phyloP scores from a whole-genome alignment of 306 rosid genomes.

The Cicer arietinum region DNA sequence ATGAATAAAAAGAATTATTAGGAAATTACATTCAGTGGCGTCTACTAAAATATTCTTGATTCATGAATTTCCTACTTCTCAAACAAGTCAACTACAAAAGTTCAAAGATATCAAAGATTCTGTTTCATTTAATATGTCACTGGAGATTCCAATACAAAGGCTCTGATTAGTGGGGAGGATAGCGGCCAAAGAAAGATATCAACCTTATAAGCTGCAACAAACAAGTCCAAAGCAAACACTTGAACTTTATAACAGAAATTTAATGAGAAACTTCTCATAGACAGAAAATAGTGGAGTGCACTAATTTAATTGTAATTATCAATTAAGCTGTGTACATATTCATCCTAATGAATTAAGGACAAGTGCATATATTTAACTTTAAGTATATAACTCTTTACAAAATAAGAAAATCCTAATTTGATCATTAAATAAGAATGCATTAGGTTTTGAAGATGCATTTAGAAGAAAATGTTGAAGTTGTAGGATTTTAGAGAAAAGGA shows the following conservation, averaged over 20 bases:
- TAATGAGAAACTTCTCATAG: conserved; percentile 2
- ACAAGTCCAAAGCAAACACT: conserved; percentile 29
- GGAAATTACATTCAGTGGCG: conserved; percentile 4
- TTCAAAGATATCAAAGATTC: conserved; percentile 20
- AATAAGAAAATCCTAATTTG: conserved; percentile 25
- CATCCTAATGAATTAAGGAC: conserved; percentile 29
- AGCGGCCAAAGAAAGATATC: conserved; percentile 5
- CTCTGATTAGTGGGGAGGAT: conserved; percentile 17
- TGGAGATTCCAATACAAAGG: conserved; percentile 11
- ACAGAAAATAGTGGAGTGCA: conserved; percentile 13
- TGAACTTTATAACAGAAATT: conserved; percentile 23
- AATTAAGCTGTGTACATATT: background rate
- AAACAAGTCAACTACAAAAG: conserved; percentile 26
- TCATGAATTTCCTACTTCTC: conserved; percentile 29
- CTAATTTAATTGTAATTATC: conserved; percentile 7
- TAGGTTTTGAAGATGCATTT: conserved; percentile 8
- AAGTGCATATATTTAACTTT: conserved; percentile 7
- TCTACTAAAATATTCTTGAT: background rate
- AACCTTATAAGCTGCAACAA: conserved; percentile 16
- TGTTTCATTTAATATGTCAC: conserved; percentile 3
- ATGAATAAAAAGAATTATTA: background rate
- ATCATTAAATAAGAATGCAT: conserved; percentile 27
- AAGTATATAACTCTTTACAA: conserved; percentile 34
- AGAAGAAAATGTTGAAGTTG: background rate
- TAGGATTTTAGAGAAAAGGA: too few species aligned